Evolutionary conservation across 2,329 filamentous ascomycete species (phyloP).

Genomic region (Raffaelea albimanens): DNA sequence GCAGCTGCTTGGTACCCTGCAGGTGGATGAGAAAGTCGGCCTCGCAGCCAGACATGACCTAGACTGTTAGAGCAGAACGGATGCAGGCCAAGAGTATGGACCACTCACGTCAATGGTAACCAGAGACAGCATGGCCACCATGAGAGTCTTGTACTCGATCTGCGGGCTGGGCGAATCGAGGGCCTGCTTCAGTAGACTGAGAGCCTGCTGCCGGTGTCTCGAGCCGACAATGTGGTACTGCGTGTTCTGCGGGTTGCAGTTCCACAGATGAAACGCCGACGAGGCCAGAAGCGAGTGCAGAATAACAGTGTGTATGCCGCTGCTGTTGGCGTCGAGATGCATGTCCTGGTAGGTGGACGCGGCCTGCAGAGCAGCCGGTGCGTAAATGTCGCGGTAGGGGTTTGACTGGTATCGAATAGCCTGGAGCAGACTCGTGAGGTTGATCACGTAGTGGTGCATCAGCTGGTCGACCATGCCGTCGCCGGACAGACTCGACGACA

Average conservation of each 20-base stretch:
- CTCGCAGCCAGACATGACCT: slow-evolving; percentile 8
- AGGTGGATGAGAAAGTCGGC: slow-evolving; percentile 7
- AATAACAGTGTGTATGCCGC: background rate
- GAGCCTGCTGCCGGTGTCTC: slow-evolving; percentile 1
- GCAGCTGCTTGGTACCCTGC: slow-evolving; percentile 5
- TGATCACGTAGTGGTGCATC: slow-evolving; percentile 5
- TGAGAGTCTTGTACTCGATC: slow-evolving; percentile 2
- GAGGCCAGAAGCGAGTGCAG: slow-evolving; percentile 5
- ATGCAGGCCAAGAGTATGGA: background rate
- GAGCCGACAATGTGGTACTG: slow-evolving; percentile 1
- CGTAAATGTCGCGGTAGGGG: slow-evolving; percentile 6
- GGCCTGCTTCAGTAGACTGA: background rate
- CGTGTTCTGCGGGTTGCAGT: background rate
- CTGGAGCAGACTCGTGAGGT: slow-evolving; percentile 7
- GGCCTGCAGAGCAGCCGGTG: background rate
- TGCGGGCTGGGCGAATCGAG: background rate
- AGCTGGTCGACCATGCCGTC: slow-evolving; percentile 3
- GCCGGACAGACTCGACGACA: background rate
- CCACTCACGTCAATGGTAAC: slow-evolving; percentile 6
- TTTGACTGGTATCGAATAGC: slow-evolving; percentile 6
- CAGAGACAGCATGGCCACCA: slow-evolving; percentile 9
- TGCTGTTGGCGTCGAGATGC: too few species aligned
- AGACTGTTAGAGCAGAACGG: background rate
- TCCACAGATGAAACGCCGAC: slow-evolving; percentile 7
- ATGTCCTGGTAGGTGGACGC: background rate